A percentile compares a stretch with the other conserved stretches of the same genome.
These are phyloP conservation scores for Sporodiniella umbellata DNA, from an alignment of 371 early-diverging fungal species.

Conservation along the genomic window DNA sequence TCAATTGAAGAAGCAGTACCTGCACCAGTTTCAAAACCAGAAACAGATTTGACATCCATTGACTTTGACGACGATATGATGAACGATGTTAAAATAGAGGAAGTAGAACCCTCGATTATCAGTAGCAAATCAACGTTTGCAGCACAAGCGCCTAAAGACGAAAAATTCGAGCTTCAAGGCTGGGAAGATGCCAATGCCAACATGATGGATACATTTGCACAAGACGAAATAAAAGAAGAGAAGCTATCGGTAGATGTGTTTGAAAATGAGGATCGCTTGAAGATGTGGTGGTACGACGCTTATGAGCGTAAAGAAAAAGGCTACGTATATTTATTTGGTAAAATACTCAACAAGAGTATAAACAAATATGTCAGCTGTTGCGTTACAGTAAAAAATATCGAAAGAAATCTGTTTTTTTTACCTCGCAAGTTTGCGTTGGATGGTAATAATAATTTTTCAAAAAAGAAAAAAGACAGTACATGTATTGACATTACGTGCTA, in stretches of 20 bases:
- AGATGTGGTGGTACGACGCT: slow-evolving; percentile 77
- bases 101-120: slow-evolving; percentile 4
- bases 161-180: slow-evolving; percentile 22
- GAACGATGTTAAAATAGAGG: slow-evolving; percentile 2
- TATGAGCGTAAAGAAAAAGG: slow-evolving; percentile 78
- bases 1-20: slow-evolving; percentile 1
- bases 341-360: slow-evolving; percentile 52
- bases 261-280: slow-evolving; percentile 59
- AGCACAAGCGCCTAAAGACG: slow-evolving; percentile 1
- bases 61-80: slow-evolving; percentile 14
- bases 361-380: slow-evolving; percentile 79
- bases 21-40: neutral
- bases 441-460: slow-evolving; percentile 33
- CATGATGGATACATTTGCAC: slow-evolving; percentile 13
- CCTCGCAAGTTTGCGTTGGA: slow-evolving; percentile 67
- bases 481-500: no score
- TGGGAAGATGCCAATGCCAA: slow-evolving; percentile 26
- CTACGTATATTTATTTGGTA: slow-evolving; percentile 88
- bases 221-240: slow-evolving; percentile 18
- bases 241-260: slow-evolving; percentile 35
- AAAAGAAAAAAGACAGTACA: no score
- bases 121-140: neutral
- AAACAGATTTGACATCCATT: neutral
- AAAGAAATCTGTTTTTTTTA: slow-evolving; percentile 86
- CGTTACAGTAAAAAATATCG: slow-evolving; percentile 73